These are phyloP conservation scores for Vitis amurensis DNA, from an alignment of 164 flowering plant species.

Conservation along the genomic window DNA sequence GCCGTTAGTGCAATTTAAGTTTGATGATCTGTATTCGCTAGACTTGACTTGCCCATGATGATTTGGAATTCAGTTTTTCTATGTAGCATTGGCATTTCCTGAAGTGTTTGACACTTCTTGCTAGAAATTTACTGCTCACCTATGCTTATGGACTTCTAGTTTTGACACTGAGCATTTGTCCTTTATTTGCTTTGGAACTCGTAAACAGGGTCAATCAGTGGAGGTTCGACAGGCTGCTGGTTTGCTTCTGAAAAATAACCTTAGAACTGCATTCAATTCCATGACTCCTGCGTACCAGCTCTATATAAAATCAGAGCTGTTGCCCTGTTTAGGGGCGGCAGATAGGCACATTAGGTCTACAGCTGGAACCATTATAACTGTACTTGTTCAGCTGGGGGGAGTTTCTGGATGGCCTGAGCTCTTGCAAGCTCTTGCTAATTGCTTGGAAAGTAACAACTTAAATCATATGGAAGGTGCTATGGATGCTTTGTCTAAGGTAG, in stretches of 20 bases:
- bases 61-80: too few species aligned
- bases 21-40: not conserved
- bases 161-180: conserved; percentile 9
- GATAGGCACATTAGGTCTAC: conserved; percentile 94
- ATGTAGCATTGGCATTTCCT: not conserved
- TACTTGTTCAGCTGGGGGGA: conserved; percentile 72
- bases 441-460: conserved; percentile 81
- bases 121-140: not conserved
- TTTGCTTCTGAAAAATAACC: conserved; percentile 83
- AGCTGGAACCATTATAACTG: conserved; percentile 87
- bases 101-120: not conserved
- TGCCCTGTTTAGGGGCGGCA: conserved; percentile 87
- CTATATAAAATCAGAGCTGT: conserved; percentile 82
- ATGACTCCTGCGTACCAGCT: conserved; percentile 73
- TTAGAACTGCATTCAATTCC: conserved; percentile 57
- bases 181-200: not conserved
- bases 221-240: conserved; percentile 99
- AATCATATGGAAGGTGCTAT: conserved; percentile 99
- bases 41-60: not conserved
- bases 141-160: not conserved
- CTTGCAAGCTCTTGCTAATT: conserved; percentile 77
- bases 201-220: conserved; percentile 69
- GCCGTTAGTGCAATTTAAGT: not conserved
- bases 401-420: conserved; percentile 87
- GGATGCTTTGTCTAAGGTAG: conserved; percentile 99